These are phyloP conservation scores for Pharus latifolius DNA, from an alignment of 176 grass and related monocot species.

Conservation along the genomic window DNA sequence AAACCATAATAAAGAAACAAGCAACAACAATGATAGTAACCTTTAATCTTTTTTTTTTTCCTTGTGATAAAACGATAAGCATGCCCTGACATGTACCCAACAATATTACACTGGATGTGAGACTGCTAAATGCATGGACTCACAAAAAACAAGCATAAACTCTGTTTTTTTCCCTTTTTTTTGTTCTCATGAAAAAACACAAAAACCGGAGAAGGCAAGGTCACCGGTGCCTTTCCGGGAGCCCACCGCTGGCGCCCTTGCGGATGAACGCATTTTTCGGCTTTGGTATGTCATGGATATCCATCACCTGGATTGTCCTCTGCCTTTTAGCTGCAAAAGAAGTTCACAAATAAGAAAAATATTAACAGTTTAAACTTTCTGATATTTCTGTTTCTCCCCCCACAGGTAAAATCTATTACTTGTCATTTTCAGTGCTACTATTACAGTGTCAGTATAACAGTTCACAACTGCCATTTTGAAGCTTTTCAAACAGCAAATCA, in stretches of 20 bases:
- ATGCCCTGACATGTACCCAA: neutral
- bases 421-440: neutral
- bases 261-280: constrained; percentile 49
- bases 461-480: neutral
- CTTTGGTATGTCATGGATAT: constrained; percentile 71
- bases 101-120: neutral
- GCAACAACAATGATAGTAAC: neutral
- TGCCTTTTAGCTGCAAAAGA: constrained; percentile 57
- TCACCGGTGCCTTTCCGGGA: constrained; percentile 41
- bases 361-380: neutral
- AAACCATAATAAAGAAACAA: neutral
- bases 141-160: neutral
- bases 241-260: constrained; percentile 9
- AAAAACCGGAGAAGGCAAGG: neutral
- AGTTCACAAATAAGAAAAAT: neutral
- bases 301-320: constrained; percentile 75
- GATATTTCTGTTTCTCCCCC: too few species aligned
- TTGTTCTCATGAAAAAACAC: neutral
- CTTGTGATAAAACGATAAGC: neutral
- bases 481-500: neutral
- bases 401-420: too few species aligned
- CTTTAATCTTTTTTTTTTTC: neutral
- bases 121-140: neutral
- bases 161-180: neutral
- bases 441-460: neutral